These are phyloP conservation scores for Cytospora paraplurivora DNA, from an alignment of 2,329 filamentous ascomycete species.

Conservation along the genomic window DNA sequence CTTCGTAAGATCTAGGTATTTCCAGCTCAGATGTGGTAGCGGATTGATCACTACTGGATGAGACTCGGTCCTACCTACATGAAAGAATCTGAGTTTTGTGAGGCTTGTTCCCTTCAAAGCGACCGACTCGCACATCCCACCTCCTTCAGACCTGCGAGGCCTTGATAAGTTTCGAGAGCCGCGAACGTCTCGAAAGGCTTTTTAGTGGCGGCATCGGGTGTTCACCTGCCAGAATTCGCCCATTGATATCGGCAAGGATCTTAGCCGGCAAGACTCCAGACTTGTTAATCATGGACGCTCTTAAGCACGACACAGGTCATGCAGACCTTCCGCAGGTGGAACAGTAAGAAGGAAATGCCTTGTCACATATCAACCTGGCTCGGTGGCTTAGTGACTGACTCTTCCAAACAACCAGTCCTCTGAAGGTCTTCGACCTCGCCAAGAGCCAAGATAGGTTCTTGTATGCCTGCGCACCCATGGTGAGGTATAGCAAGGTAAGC, in stretches of 20 bases:
- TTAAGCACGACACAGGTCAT: neutral
- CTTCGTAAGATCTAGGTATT: neutral
- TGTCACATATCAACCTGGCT: neutral
- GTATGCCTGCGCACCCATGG: slow-evolving; percentile 68
- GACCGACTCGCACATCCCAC: neutral
- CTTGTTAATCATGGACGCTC: neutral
- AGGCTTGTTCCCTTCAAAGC: neutral
- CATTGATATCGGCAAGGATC: too few species aligned
- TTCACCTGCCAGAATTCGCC: too few species aligned
- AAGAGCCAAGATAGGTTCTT: slow-evolving; percentile 55
- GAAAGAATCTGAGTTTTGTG: neutral
- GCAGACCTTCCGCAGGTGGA: slow-evolving; percentile 2
- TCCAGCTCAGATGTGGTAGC: neutral
- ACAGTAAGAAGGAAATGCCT: slow-evolving; percentile 2
- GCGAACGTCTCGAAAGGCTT: too few species aligned
- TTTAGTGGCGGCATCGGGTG: too few species aligned
- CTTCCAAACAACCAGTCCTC: slow-evolving; percentile 45
- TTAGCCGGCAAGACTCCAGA: neutral
- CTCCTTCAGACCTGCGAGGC: neutral
- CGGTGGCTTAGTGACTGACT: neutral
- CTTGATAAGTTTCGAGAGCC: too few species aligned
- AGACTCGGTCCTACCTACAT: neutral
- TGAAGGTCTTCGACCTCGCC: slow-evolving; percentile 60
- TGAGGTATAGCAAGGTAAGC: slow-evolving; percentile 61
- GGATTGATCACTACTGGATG: neutral